phyloP scores from a whole-genome alignment of 306 rosid species.

The Castanea crenata region DNA sequence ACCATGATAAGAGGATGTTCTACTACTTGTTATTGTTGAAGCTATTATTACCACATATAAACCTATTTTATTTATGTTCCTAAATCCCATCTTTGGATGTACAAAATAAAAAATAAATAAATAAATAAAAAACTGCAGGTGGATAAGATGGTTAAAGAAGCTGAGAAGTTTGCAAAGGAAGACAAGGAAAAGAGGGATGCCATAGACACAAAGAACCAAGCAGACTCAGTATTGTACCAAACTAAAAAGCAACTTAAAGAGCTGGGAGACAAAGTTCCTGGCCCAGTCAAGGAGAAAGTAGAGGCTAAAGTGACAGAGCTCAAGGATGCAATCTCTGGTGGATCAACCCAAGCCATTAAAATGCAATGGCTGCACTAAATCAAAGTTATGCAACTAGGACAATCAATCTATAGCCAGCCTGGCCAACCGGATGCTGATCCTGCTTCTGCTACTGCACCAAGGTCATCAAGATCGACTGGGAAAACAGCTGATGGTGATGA shows the following conservation, averaged over 20 bases:
- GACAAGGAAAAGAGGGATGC: conserved; percentile 95
- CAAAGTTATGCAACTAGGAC: conserved; percentile 93
- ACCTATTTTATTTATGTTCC: too few species aligned
- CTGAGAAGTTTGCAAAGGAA: conserved; percentile 72
- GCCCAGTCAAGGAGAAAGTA: conserved; percentile 81
- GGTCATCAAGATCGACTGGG: conserved; percentile 57
- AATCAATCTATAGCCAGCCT: conserved; percentile 85
- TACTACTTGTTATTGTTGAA: too few species aligned
- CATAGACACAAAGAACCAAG: conserved; percentile 89
- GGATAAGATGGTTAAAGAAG: conserved; percentile 79
- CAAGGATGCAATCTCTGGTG: conserved; percentile 74
- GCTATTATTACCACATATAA: too few species aligned
- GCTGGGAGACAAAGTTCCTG: conserved; percentile 85
- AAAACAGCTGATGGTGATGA: conserved; percentile 55
- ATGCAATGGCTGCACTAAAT: conserved; percentile 85
- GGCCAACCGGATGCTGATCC: conserved; percentile 39
- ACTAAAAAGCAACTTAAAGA: conserved; percentile 92
- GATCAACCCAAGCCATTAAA: conserved; percentile 66
- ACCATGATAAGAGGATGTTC: too few species aligned
- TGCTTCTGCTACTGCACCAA: conserved; percentile 54
- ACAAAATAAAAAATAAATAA: too few species aligned
- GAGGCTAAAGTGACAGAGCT: conserved; percentile 81
- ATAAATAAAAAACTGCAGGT: conserved; percentile 42
- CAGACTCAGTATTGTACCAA: conserved; percentile 84
- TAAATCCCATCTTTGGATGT: too few species aligned